A percentile compares a stretch with the other conserved stretches of the same genome.
phyloP scores from a whole-genome alignment of 2,329 filamentous ascomycete species.

The Fusarium floridanum region DNA sequence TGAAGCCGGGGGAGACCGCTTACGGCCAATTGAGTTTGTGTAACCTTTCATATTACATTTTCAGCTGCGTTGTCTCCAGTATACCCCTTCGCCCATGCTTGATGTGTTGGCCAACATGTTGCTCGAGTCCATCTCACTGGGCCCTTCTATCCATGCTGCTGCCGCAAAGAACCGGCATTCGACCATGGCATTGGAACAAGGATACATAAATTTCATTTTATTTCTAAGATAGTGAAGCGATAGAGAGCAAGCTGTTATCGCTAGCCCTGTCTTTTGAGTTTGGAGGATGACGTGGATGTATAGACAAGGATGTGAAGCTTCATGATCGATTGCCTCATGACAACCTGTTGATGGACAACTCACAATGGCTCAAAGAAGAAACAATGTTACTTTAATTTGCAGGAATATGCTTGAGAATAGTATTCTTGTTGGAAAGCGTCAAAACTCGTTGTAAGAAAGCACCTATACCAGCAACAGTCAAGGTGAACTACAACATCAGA shows the following conservation, averaged over 20 bases:
- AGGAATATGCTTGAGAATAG: not conserved
- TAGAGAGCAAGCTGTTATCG: not conserved
- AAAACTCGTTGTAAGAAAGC: not conserved
- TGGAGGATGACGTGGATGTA: not conserved
- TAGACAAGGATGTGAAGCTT: not conserved
- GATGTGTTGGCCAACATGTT: not conserved
- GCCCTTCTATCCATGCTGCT: not conserved
- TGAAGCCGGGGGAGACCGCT: not conserved
- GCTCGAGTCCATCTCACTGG: not conserved
- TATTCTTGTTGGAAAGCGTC: not conserved
- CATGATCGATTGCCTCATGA: not conserved
- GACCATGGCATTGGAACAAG: not conserved
- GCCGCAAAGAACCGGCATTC: not conserved
- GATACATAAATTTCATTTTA: not conserved
- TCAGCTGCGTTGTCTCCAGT: not conserved
- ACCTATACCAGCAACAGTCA: not conserved
- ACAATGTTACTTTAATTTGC: not conserved
- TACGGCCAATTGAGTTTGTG: not conserved
- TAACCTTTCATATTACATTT: not conserved
- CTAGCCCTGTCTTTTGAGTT: not conserved
- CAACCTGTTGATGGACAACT: not conserved
- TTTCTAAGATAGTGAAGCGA: not conserved
- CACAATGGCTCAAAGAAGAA: not conserved
- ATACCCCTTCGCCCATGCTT: not conserved
- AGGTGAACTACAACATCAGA: not conserved